A percentile compares a stretch with the other conserved stretches of the same genome.
phyloP scores from a whole-genome alignment of 768 basidiomycete species.

The Termitomyces titanicus region DNA sequence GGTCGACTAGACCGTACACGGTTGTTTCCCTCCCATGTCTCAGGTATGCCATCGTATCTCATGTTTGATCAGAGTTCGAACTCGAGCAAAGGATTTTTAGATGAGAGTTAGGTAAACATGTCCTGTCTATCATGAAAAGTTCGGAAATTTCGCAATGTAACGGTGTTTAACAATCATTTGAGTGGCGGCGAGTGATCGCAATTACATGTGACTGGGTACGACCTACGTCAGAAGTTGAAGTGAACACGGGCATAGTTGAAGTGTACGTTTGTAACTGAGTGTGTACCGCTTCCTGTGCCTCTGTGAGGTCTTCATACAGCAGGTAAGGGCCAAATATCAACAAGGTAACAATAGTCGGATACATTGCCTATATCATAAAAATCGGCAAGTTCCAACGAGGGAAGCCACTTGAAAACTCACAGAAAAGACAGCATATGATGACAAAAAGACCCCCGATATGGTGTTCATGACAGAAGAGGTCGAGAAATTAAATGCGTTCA shows the following conservation, averaged over 20 bases:
- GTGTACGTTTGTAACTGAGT: background rate
- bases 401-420: no score
- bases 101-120: no score
- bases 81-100: no score
- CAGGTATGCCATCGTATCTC: no score
- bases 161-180: no score
- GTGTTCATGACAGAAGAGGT: background rate
- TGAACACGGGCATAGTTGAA: background rate
- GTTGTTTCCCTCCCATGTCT: no score
- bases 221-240: background rate
- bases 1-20: conserved; percentile 6
- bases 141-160: no score
- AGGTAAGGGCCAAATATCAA: background rate
- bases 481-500: background rate
- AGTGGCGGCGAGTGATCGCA: no score
- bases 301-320: background rate
- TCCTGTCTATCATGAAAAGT: no score
- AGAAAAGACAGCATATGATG: no score
- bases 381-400: background rate
- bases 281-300: background rate
- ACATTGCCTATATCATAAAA: background rate
- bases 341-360: background rate
- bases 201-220: no score
- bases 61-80: no score
- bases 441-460: background rate